Evolutionary conservation across 2,329 filamentous ascomycete genomes (phyloP).

Genomic region (Teratosphaeria zuluensis): DNA sequence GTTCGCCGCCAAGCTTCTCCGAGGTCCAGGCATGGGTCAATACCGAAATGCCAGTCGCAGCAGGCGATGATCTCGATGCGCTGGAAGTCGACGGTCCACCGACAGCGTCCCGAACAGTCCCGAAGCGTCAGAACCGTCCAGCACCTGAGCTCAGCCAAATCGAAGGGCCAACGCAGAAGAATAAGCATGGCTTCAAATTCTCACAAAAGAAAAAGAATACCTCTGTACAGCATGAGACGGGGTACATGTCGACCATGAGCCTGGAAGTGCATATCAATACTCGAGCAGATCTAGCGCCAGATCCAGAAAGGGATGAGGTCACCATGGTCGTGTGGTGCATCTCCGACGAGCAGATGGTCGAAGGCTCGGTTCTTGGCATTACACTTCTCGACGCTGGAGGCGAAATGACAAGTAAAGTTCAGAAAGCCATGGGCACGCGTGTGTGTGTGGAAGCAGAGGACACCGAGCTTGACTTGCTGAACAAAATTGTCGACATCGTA

Average conservation of each 20-base stretch:
- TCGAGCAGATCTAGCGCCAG: conserved; percentile 67
- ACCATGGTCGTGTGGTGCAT: conserved; percentile 85
- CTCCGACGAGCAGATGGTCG: conserved; percentile 52
- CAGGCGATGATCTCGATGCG: conserved; percentile 8
- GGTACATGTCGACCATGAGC: conserved; percentile 96
- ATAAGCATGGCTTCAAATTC: conserved; percentile 75
- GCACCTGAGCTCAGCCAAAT: conserved; percentile 63
- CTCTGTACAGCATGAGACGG: conserved; percentile 70
- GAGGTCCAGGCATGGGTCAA: conserved; percentile 64
- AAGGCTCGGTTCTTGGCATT: conserved; percentile 55
- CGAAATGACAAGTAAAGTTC: conserved; percentile 50
- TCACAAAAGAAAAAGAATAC: conserved; percentile 66
- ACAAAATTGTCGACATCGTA: conserved; percentile 79
- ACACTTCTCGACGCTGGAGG: conserved; percentile 50
- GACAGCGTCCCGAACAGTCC: conserved; percentile 7
- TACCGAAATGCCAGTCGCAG: conserved; percentile 18
- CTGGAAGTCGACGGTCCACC: conserved; percentile 23
- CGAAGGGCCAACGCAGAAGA: conserved; percentile 74
- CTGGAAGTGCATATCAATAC: conserved; percentile 88
- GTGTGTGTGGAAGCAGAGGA: conserved; percentile 63
- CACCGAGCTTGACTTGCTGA: conserved; percentile 76
- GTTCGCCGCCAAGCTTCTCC: conserved; percentile 56
- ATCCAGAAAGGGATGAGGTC: conserved; percentile 84
- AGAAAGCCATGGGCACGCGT: conserved; percentile 43
- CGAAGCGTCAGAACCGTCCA: conserved; percentile 24